Conservation (phyloP, 495 filamentous ascomycete species). For the Hamigera avellanea region DNA sequence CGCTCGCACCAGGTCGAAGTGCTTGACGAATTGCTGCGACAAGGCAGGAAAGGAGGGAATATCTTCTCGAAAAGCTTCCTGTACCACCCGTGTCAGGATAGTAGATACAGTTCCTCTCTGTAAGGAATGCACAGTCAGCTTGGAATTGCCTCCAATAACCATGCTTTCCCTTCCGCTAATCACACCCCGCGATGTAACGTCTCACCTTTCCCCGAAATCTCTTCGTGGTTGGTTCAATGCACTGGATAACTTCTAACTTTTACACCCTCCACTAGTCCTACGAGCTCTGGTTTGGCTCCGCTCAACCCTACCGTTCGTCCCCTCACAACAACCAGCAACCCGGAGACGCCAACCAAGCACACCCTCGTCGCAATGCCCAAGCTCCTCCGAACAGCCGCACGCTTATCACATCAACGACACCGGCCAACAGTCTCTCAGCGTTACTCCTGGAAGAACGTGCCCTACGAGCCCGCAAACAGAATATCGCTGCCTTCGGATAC, state of each 20-base stretch:
- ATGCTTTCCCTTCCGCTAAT: slow-evolving; percentile 63
- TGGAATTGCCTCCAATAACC: slow-evolving; percentile 20
- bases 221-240: too few species aligned
- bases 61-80: too few species aligned
- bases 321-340: slow-evolving; percentile 4
- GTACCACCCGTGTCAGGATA: too few species aligned
- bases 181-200: slow-evolving; percentile 60
- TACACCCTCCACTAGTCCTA: slow-evolving; percentile 40
- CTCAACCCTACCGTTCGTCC: slow-evolving; percentile 30
- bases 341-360: slow-evolving; percentile 9
- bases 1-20: too few species aligned
- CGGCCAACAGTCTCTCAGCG: slow-evolving; percentile 38
- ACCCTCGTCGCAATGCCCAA: slow-evolving; percentile 19
- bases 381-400: slow-evolving; percentile 11
- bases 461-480: slow-evolving; percentile 53
- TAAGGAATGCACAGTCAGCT: too few species aligned
- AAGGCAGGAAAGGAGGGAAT: too few species aligned
- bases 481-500: slow-evolving; percentile 62
- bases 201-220: too few species aligned
- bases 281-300: slow-evolving; percentile 57
- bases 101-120: too few species aligned
- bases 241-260: slow-evolving; percentile 8
- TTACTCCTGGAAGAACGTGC: slow-evolving; percentile 58
- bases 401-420: slow-evolving; percentile 16
- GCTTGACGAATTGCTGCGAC: too few species aligned